These are phyloP conservation scores for Penicillium ucsense DNA, from an alignment of 495 filamentous ascomycete genomes.

Conservation along the genomic window DNA sequence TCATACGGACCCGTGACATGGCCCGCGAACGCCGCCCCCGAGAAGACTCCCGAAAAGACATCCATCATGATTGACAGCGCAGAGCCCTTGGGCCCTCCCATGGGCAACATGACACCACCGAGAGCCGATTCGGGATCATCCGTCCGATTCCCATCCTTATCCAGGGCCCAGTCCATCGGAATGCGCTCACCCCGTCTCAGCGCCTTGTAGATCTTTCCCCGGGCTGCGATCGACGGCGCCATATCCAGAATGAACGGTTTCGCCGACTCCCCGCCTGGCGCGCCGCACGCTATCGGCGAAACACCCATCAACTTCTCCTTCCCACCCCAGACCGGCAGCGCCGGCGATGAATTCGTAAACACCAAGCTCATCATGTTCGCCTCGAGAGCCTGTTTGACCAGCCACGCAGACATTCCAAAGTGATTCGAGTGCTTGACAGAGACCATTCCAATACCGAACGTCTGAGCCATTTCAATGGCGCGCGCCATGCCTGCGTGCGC, in stretches of 20 bases:
- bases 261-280: conserved; percentile 45
- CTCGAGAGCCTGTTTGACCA: conserved; percentile 65
- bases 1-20: conserved; percentile 66
- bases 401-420: conserved; percentile 72
- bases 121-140: conserved; percentile 57
- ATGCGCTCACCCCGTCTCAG: conserved; percentile 62
- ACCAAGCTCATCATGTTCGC: conserved; percentile 65
- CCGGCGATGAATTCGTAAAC: conserved; percentile 71
- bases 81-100: conserved; percentile 70
- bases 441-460: conserved; percentile 63
- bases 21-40: conserved; percentile 61
- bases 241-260: conserved; percentile 65
- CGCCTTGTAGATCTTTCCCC: conserved; percentile 72
- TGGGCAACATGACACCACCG: conserved; percentile 66
- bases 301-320: conserved; percentile 60
- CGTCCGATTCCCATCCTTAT: conserved; percentile 56
- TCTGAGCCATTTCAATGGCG: conserved; percentile 54
- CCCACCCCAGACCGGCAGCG: conserved; percentile 65
- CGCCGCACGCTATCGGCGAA: conserved; percentile 68
- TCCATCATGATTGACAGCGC: conserved; percentile 75
- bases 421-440: conserved; percentile 68
- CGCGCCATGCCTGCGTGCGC: conserved; percentile 52
- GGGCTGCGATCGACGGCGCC: conserved; percentile 62
- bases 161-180: conserved; percentile 63
- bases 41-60: conserved; percentile 69